A percentile compares a stretch with the other conserved stretches of the same genome.
These are phyloP conservation scores for Gnomoniopsis sp. DNA, from an alignment of 2,329 filamentous ascomycete species.

Conservation along the genomic window DNA sequence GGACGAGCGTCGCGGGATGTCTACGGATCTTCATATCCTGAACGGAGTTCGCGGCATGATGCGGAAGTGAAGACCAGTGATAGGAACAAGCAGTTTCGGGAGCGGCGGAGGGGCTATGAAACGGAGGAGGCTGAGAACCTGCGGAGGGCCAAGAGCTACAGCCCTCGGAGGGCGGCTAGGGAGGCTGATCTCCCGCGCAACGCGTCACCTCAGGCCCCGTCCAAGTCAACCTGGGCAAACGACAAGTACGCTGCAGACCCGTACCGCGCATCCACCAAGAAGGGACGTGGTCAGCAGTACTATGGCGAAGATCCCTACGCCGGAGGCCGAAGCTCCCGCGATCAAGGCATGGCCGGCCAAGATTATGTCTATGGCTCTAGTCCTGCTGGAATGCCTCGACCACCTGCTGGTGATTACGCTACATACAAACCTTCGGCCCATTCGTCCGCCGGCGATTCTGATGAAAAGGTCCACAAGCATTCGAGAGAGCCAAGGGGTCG, in stretches of 20 bases:
- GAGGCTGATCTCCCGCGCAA: constrained; percentile 4
- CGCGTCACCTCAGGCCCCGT: constrained; percentile 3
- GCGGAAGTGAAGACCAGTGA: constrained; percentile 10
- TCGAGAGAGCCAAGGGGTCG: background rate
- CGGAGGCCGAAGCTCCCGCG: background rate
- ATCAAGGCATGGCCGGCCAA: background rate
- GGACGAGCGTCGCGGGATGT: background rate
- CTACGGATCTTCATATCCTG: constrained; percentile 1
- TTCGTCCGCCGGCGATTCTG: background rate
- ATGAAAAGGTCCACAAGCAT: constrained; percentile 10
- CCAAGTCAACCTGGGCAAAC: constrained; percentile 6
- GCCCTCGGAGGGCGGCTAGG: constrained; percentile 9
- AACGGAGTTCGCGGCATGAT: constrained; percentile 7
- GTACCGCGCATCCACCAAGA: background rate
- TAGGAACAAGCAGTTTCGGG: constrained; percentile 5
- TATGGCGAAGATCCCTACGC: constrained; percentile 9
- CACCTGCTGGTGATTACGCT: constrained; percentile 9
- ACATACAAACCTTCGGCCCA: constrained; percentile 2
- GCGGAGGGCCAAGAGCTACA: constrained; percentile 15
- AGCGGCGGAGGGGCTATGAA: constrained; percentile 12
- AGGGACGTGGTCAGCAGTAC: constrained; percentile 1
- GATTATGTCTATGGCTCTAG: background rate
- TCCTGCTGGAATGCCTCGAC: background rate
- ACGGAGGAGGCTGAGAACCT: constrained; percentile 11
- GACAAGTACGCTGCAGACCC: background rate